Conservation (phyloP, 768 basidiomycete genomes). For the Amanita pallidorosea region DNA sequence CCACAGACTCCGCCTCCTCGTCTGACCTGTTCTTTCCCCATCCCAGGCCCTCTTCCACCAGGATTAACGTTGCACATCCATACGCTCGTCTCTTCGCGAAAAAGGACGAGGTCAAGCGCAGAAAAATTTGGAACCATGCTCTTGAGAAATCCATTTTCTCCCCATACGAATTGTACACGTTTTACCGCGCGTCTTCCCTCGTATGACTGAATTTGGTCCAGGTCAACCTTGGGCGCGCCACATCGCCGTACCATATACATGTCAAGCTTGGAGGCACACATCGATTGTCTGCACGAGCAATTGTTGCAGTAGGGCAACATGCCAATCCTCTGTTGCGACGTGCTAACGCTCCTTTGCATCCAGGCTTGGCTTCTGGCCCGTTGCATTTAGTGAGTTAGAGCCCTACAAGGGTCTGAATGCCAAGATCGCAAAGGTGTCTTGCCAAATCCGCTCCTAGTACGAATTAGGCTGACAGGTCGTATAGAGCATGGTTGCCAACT, state of each 20-base stretch:
- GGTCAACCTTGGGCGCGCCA: slow-evolving; percentile 57
- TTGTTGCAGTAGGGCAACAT: slow-evolving; percentile 26
- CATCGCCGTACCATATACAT: slow-evolving; percentile 62
- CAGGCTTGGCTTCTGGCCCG: slow-evolving; percentile 42
- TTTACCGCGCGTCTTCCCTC: neutral
- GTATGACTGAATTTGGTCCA: slow-evolving; percentile 13
- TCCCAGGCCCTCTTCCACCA: neutral
- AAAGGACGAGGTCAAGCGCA: slow-evolving; percentile 51
- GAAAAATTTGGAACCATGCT: slow-evolving; percentile 71
- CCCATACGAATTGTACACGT: slow-evolving; percentile 51
- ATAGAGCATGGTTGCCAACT: slow-evolving; percentile 65
- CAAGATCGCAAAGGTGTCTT: slow-evolving; percentile 60
- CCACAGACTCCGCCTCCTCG: slow-evolving; percentile 6
- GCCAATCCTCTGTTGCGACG: neutral
- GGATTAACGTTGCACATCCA: slow-evolving; percentile 38
- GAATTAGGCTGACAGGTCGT: neutral
- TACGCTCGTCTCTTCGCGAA: slow-evolving; percentile 63
- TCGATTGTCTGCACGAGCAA: slow-evolving; percentile 56
- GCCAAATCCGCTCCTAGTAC: neutral
- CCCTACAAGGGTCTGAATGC: slow-evolving; percentile 63
- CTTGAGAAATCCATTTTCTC: slow-evolving; percentile 65
- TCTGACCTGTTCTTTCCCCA: slow-evolving; percentile 2
- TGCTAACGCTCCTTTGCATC: neutral
- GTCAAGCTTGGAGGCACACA: slow-evolving; percentile 62
- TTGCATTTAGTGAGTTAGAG: slow-evolving; percentile 44